Conservation (phyloP, 257 asterid species). For the Gardenia jasminoides region DNA sequence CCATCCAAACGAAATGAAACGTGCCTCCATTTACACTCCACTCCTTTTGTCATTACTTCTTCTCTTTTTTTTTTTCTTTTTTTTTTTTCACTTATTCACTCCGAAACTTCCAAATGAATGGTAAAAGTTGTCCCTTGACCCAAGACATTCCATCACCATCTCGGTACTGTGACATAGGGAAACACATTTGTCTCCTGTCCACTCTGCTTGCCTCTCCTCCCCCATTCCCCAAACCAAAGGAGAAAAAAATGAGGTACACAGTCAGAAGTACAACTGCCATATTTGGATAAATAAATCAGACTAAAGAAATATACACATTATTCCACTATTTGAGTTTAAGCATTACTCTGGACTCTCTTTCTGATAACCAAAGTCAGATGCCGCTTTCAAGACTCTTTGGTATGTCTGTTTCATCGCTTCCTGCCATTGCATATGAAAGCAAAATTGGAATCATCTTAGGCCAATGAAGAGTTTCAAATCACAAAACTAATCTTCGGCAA, state of each 20-base stretch:
- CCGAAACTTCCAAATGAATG: background rate
- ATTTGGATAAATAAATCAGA: no score
- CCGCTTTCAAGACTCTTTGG: constrained; percentile 81
- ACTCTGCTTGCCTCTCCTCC: background rate
- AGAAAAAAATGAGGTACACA: background rate
- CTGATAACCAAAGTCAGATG: constrained; percentile 83
- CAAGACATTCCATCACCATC: background rate
- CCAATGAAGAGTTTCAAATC: background rate
- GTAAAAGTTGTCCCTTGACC: background rate
- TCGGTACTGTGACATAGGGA: background rate
- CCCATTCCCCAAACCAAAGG: background rate
- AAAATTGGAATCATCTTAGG: background rate
- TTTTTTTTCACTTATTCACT: background rate
- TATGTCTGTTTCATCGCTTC: constrained; percentile 95
- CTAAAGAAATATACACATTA: background rate
- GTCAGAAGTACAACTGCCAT: background rate
- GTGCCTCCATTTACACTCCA: background rate
- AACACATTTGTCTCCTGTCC: background rate
- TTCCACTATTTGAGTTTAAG: constrained; percentile 7
- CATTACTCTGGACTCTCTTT: constrained; percentile 98
- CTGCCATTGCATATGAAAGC: constrained; percentile 37
- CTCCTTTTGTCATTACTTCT: background rate
- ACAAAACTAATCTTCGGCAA: background rate
- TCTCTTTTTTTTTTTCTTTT: background rate
- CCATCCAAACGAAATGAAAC: background rate